Conservation (phyloP, 345 rosid genomes). For the Eucalyptus marginata region DNA sequence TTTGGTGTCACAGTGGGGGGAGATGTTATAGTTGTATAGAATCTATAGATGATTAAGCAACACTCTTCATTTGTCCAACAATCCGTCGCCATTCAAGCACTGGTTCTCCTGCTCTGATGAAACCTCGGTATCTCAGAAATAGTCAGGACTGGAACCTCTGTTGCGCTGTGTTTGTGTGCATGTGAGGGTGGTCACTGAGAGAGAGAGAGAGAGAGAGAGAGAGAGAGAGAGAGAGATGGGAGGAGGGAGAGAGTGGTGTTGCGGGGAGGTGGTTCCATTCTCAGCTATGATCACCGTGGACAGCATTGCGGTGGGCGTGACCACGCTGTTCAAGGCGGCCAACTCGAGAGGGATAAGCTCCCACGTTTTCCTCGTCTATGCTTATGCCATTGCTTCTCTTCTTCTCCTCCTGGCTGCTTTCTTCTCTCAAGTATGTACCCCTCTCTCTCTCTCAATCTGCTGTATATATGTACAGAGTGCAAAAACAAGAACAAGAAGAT, state of each 20-base stretch:
- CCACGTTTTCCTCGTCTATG: not conserved
- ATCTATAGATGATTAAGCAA: not conserved
- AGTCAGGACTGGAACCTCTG: not conserved
- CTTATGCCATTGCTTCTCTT: not conserved
- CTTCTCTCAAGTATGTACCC: not conserved
- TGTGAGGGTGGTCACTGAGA: not conserved
- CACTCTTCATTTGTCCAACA: not conserved
- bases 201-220: not conserved
- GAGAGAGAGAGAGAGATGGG: not conserved
- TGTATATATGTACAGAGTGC: not conserved
- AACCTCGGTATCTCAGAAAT: not conserved
- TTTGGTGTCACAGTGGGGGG: not conserved
- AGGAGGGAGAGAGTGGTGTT: not conserved
- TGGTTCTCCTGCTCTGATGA: not conserved
- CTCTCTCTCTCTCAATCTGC: not conserved
- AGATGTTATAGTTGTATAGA: not conserved
- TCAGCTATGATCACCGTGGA: not conserved
- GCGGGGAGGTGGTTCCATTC: not conserved
- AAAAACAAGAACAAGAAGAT: not conserved
- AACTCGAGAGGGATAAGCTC: not conserved
- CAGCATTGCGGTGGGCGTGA: not conserved
- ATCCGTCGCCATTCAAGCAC: rapidly evolving
- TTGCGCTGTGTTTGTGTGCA: not conserved
- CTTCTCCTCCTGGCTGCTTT: not conserved
- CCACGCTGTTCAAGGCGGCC: not conserved